Conservation (phyloP, 176 grass and related monocot genomes). For the Aegilops sharonensis region DNA sequence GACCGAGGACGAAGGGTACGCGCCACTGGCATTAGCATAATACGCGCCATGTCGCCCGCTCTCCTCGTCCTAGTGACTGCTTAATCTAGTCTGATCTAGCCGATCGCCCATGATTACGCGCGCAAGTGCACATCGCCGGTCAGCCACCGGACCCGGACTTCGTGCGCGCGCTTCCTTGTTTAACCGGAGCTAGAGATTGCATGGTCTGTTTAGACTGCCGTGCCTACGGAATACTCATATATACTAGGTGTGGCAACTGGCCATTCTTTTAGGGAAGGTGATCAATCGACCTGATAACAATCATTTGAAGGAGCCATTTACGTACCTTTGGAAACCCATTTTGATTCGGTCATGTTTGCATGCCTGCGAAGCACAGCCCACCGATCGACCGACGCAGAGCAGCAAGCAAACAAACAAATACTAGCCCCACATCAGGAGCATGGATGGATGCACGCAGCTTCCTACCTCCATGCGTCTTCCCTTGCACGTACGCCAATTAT, state of each 20-base stretch:
- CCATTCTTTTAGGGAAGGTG: background rate
- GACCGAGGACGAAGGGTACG: background rate
- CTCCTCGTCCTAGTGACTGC: too few relatives aligned
- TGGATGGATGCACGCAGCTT: too few relatives aligned
- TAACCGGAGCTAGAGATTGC: background rate
- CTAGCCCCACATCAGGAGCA: too few relatives aligned
- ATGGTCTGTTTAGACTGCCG: background rate
- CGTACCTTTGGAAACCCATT: too few relatives aligned
- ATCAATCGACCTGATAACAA: too few relatives aligned
- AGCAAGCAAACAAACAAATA: too few relatives aligned
- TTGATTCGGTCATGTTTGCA: too few relatives aligned
- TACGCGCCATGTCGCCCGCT: background rate
- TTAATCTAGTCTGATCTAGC: background rate
- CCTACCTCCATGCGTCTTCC: too few relatives aligned
- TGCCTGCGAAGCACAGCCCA: too few relatives aligned
- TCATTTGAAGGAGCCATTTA: too few relatives aligned
- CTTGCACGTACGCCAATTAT: too few relatives aligned
- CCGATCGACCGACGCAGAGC: too few relatives aligned
- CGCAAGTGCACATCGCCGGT: background rate
- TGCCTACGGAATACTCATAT: background rate
- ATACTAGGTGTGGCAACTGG: background rate
- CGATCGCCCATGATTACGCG: background rate
- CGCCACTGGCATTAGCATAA: background rate
- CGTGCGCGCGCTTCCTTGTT: background rate
- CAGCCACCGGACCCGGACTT: background rate